A percentile compares a stretch with the other conserved stretches of the same genome.
Conservation (phyloP, 179 eudicot genomes). For the Silene coronaria region DNA sequence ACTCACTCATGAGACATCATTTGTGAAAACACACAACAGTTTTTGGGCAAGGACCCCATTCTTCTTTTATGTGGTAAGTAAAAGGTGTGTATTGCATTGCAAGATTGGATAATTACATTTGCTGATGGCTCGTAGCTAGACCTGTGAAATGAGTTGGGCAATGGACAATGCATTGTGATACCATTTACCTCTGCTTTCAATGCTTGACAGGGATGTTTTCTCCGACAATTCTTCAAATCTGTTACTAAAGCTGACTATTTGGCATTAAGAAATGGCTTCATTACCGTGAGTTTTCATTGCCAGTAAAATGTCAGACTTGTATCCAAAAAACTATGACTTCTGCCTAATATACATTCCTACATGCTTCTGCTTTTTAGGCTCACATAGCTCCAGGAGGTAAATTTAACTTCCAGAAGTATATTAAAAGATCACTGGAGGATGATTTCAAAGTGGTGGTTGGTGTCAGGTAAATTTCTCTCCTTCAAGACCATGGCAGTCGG, state of each 20-base stretch:
- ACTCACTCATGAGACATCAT: conserved; percentile 82
- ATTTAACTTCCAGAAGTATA: conserved; percentile 88
- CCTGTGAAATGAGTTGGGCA: too few species aligned
- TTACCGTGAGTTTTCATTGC: conserved; percentile 45
- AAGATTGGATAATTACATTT: too few species aligned
- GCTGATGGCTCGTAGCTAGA: too few species aligned
- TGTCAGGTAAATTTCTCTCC: conserved; percentile 48
- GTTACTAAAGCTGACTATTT: conserved; percentile 79
- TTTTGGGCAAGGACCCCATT: conserved; percentile 75
- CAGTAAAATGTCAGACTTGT: neutral
- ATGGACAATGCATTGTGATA: conserved; percentile 1
- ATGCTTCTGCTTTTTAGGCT: conserved; percentile 34
- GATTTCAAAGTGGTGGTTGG: conserved; percentile 86
- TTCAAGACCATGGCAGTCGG: neutral
- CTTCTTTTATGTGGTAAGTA: conserved; percentile 74
- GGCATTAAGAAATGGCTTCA: conserved; percentile 85
- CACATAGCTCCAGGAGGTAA: conserved; percentile 81
- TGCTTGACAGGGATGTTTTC: conserved; percentile 67
- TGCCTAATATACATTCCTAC: neutral
- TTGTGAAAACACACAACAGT: conserved; percentile 77
- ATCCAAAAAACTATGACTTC: neutral
- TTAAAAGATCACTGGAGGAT: conserved; percentile 87
- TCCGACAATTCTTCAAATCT: conserved; percentile 79
- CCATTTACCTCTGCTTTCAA: conserved; percentile 4
- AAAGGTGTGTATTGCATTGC: neutral